phyloP scores from a whole-genome alignment of 1,284 basidiomycete genomes.

The Marasmius sp. region DNA sequence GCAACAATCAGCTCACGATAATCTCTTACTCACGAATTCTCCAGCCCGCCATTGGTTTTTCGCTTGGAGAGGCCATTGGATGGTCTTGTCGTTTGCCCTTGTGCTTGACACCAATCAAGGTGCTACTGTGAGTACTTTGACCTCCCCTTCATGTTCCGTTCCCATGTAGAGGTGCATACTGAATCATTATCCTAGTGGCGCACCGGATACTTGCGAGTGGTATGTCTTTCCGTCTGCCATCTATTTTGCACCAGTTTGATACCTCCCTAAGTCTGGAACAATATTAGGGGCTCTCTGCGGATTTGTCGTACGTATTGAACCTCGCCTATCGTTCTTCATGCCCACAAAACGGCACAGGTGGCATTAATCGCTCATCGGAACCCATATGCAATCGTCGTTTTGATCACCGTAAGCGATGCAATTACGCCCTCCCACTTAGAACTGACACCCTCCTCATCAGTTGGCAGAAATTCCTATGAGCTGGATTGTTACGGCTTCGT shows the following conservation, averaged over 20 bases:
- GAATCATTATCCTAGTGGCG: slow-evolving; percentile 31
- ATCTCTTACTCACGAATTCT: not conserved
- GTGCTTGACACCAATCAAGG: slow-evolving; percentile 53
- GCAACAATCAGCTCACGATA: not conserved
- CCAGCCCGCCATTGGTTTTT: slow-evolving; percentile 40
- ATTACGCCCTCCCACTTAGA: not conserved
- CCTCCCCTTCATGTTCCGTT: not conserved
- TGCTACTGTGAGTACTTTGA: slow-evolving; percentile 34
- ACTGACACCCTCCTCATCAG: slow-evolving; percentile 19
- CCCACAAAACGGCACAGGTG: slow-evolving; percentile 27
- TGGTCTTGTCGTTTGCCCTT: slow-evolving; percentile 51
- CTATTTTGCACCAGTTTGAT: not conserved
- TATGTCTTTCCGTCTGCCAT: slow-evolving; percentile 20
- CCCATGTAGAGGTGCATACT: not conserved
- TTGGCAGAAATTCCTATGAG: slow-evolving; percentile 46
- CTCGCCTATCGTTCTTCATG: not conserved
- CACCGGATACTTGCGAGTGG: slow-evolving; percentile 46
- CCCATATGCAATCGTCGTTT: slow-evolving; percentile 42
- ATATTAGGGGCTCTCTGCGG: slow-evolving; percentile 45
- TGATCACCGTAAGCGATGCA: slow-evolving; percentile 37
- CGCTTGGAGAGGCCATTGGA: slow-evolving; percentile 45
- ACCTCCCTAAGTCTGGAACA: slow-evolving; percentile 38
- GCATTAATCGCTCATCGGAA: slow-evolving; percentile 41
- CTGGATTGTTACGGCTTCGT: slow-evolving; percentile 44
- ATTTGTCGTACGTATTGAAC: slow-evolving; percentile 38